A percentile compares a stretch with the other conserved stretches of the same genome.
Conservation (phyloP, 1,284 basidiomycete genomes). For the Ceratobasidium sp. region DNA sequence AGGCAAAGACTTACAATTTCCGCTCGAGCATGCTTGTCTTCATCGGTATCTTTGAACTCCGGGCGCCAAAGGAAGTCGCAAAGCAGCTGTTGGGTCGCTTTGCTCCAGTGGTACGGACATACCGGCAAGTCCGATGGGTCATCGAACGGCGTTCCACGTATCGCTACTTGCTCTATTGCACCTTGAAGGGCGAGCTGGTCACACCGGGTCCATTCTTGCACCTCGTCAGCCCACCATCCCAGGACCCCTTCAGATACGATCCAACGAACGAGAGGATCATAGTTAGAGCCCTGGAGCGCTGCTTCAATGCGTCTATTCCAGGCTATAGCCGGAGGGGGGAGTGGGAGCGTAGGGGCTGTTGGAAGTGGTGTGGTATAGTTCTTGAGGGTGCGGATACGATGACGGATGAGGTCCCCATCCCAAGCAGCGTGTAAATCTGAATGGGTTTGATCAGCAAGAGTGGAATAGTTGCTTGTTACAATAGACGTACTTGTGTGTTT, state of each 20-base stretch:
- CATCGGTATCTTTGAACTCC: slow-evolving; percentile 61
- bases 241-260: slow-evolving; percentile 87
- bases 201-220: slow-evolving; percentile 76
- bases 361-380: slow-evolving; percentile 85
- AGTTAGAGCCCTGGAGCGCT: slow-evolving; percentile 83
- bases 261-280: slow-evolving; percentile 89
- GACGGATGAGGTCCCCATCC: slow-evolving; percentile 86
- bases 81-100: slow-evolving; percentile 79
- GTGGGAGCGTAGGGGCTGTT: neutral
- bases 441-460: slow-evolving; percentile 55
- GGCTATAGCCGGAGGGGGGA: slow-evolving; percentile 38
- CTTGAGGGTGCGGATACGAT: slow-evolving; percentile 80
- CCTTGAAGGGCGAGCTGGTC: slow-evolving; percentile 57
- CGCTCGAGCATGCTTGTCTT: no score
- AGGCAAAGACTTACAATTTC: no score
- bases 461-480: no score
- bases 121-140: slow-evolving; percentile 61
- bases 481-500: slow-evolving; percentile 51
- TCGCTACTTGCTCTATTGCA: slow-evolving; percentile 47
- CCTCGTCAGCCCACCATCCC: slow-evolving; percentile 72
- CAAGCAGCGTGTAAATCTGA: slow-evolving; percentile 87
- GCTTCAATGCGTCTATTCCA: slow-evolving; percentile 68
- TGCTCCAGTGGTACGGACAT: slow-evolving; percentile 85
- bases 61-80: slow-evolving; percentile 85
- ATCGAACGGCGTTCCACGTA: slow-evolving; percentile 20